These are phyloP conservation scores for Penicillium sp. DNA, from an alignment of 2,329 filamentous ascomycete species.

Conservation along the genomic window DNA sequence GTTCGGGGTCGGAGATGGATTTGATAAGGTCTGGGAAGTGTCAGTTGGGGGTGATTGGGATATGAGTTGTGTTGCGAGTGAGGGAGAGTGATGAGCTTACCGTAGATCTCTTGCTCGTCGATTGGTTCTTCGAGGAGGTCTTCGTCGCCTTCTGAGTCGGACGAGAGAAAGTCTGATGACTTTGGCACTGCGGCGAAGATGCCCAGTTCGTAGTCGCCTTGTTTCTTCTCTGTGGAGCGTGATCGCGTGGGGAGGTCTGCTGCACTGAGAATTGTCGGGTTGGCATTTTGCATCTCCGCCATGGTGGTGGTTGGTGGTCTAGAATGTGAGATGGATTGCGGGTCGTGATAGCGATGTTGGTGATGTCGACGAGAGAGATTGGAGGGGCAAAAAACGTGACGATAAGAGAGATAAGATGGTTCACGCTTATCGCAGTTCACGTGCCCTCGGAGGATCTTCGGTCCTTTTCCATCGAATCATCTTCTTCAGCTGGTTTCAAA, in stretches of 20 bases:
- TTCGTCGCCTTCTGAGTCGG: conserved; percentile 50
- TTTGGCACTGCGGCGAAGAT: conserved; percentile 59
- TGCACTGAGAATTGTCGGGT: conserved; percentile 86
- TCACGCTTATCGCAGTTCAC: conserved; percentile 7
- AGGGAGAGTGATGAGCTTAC: conserved; percentile 48
- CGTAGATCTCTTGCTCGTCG: conserved; percentile 96
- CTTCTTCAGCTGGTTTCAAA: neutral
- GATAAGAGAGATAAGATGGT: neutral
- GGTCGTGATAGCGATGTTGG: neutral
- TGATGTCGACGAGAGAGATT: neutral
- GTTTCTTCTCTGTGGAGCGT: conserved; percentile 42
- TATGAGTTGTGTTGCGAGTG: neutral
- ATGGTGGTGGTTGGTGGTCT: conserved; percentile 20
- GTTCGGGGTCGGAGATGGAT: conserved; percentile 93
- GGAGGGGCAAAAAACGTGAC: conserved; percentile 6
- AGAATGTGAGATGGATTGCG: neutral
- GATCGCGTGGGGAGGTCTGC: conserved; percentile 85
- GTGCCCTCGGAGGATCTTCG: conserved; percentile 18
- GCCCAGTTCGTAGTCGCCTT: conserved; percentile 35
- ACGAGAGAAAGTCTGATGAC: conserved; percentile 53
- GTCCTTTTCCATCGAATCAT: neutral
- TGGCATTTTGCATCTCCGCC: conserved; percentile 58
- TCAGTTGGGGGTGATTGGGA: neutral
- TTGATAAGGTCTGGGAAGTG: conserved; percentile 76
- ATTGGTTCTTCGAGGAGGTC: conserved; percentile 76